Evolutionary conservation across 176 grass and related monocot species (phyloP), one percentile per base, ranked within the genome.

Genomic region (Carex littledalei): DNA sequence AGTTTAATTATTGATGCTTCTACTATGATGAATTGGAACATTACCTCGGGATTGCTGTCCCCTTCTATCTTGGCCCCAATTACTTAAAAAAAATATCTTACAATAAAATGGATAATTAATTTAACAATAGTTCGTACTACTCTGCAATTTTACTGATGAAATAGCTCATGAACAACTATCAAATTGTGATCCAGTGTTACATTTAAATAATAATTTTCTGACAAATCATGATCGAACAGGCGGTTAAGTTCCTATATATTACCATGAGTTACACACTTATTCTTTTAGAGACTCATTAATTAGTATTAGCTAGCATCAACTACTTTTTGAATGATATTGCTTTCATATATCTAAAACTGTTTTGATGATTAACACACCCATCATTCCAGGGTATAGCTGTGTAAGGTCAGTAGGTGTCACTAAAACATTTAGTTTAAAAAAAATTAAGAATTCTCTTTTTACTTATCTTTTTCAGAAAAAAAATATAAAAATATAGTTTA

Each of bases 41-140:
- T 68, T 69, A 31, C 74, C 81, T 83, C 61, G 81, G 81, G 81
- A 83, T 83, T 54, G 81, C 41, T 47, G n/a, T 63, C 60, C 62
- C 43, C 54, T 50, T 24, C 24, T 63, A 34, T 17, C 3, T 72
- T 43, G 58, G 56, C 59, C 80, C 35, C 53, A 82, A 22, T 61
- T 63, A 22, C 35, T 70, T 35, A 4, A 35, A 32, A 13, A 73
- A 64, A 81, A 14, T 83, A 20, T 53, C 50, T 20, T 41, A 81
- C 8, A 63, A 37, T 35, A 22, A 83, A 50, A 60, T 37, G 21
- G 45, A 47, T 9, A 76, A 76, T 9, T 63, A 67, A 83, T 50
- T 14, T 63, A 50, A 17, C 15, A 50, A 49, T 14, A 8, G 5
- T 64, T 41, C 41, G 52, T 35, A 66, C 21, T 67, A 53, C 29